phyloP scores from a whole-genome alignment of 164 flowering plant genomes.

The Malania oleifera region DNA sequence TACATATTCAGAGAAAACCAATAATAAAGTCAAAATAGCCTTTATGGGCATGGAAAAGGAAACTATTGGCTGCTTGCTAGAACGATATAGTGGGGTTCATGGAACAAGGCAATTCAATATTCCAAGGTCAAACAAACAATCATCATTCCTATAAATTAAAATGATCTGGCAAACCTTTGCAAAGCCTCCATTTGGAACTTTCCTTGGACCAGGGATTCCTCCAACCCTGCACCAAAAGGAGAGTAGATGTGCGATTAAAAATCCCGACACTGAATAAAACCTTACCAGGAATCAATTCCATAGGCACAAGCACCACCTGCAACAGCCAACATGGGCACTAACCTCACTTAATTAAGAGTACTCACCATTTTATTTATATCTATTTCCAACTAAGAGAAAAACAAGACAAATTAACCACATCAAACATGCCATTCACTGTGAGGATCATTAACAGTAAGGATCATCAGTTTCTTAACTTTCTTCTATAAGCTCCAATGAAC shows the following conservation, averaged over 20 bases:
- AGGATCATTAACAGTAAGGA: slow-evolving; percentile 4
- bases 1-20: not conserved
- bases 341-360: not conserved
- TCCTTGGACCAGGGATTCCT: slow-evolving; percentile 27
- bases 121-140: too few relatives aligned
- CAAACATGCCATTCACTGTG: not conserved
- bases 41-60: not conserved
- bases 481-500: not conserved
- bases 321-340: too few relatives aligned
- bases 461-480: not conserved
- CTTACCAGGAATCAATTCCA: not conserved
- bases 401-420: slow-evolving; percentile 31
- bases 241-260: slow-evolving; percentile 2
- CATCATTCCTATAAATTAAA: too few relatives aligned
- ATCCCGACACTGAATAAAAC: not conserved
- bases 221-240: slow-evolving; percentile 49
- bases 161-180: not conserved
- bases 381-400: slow-evolving; percentile 17
- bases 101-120: too few relatives aligned
- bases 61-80: too few relatives aligned
- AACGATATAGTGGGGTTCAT: too few relatives aligned
- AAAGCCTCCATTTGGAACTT: slow-evolving; percentile 31
- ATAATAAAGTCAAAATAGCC: not conserved
- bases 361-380: slow-evolving; percentile 18
- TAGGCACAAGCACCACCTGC: not conserved